These are phyloP conservation scores for Cornus suecica DNA, from an alignment of 148 eudicot species.

Conservation along the genomic window DNA sequence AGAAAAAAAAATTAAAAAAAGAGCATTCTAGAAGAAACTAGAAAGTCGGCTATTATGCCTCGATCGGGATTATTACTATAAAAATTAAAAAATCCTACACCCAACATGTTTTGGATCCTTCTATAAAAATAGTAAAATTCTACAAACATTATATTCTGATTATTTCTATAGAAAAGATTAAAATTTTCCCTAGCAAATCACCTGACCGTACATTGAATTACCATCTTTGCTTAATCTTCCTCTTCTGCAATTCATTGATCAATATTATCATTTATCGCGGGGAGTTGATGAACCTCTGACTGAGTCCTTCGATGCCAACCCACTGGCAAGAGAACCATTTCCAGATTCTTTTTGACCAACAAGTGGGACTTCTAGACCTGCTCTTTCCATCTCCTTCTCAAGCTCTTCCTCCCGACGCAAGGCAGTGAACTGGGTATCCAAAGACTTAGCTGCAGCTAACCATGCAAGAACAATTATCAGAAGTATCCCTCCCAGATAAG, in stretches of 20 bases:
- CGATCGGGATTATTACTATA: conserved; percentile 15
- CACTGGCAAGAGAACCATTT: conserved; percentile 36
- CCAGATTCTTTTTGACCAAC: conserved; percentile 40
- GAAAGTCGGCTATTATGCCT: neutral
- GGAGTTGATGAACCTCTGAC: conserved; percentile 34
- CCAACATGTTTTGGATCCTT: neutral
- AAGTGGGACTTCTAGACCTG: conserved; percentile 69
- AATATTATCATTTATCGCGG: conserved; percentile 17
- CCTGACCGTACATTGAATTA: neutral
- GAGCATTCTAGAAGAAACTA: neutral
- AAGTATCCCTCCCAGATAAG: conserved; percentile 87
- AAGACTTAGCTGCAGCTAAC: conserved; percentile 90
- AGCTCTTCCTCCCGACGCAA: conserved; percentile 85
- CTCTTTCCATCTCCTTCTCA: conserved; percentile 92
- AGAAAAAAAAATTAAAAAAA: too few relatives aligned
- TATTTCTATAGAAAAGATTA: neutral
- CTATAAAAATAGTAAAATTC: neutral
- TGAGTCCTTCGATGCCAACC: conserved; percentile 42
- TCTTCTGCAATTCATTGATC: neutral
- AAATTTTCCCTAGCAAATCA: conserved; percentile 7
- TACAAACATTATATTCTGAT: neutral
- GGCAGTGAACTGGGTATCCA: conserved; percentile 83
- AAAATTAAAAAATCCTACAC: neutral
- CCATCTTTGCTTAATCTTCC: neutral
- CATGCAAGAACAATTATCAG: conserved; percentile 81